These are phyloP conservation scores for Tricholoma terreum DNA, from an alignment of 768 basidiomycete genomes.

Conservation along the genomic window DNA sequence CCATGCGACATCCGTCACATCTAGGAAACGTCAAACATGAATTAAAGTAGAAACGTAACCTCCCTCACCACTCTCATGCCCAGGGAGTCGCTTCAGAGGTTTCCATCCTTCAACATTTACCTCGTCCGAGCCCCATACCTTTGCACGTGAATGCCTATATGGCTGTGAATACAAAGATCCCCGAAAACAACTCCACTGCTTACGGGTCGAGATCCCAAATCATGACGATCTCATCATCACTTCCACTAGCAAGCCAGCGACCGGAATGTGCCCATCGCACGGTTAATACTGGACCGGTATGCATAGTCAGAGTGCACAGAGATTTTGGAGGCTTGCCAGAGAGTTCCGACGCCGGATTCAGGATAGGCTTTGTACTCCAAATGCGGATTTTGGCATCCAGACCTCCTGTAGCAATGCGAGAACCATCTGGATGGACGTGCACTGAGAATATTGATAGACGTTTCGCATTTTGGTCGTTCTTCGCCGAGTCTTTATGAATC, in stretches of 20 bases:
- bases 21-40: slow-evolving; percentile 37
- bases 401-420: slow-evolving; percentile 95
- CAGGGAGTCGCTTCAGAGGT: slow-evolving; percentile 84
- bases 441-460: slow-evolving; percentile 87
- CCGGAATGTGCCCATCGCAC: slow-evolving; percentile 95
- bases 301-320: slow-evolving; percentile 88
- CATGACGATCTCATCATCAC: slow-evolving; percentile 94
- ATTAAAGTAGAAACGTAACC: background rate
- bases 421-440: slow-evolving; percentile 93
- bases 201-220: slow-evolving; percentile 97
- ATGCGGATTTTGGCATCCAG: slow-evolving; percentile 14
- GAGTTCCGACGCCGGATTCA: slow-evolving; percentile 66
- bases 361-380: slow-evolving; percentile 82
- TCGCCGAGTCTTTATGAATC: slow-evolving; percentile 71
- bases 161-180: background rate
- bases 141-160: slow-evolving; percentile 52
- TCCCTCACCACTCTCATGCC: slow-evolving; percentile 86
- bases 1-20: slow-evolving; percentile 96
- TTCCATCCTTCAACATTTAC: slow-evolving; percentile 98
- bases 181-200: slow-evolving; percentile 32
- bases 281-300: slow-evolving; percentile 88
- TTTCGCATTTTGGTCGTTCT: slow-evolving; percentile 59
- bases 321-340: slow-evolving; percentile 78
- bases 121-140: slow-evolving; percentile 93
- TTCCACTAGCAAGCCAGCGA: slow-evolving; percentile 91